Evolutionary conservation across 179 eudicot species (phyloP).

Genomic region (Vitellaria paradoxa): DNA sequence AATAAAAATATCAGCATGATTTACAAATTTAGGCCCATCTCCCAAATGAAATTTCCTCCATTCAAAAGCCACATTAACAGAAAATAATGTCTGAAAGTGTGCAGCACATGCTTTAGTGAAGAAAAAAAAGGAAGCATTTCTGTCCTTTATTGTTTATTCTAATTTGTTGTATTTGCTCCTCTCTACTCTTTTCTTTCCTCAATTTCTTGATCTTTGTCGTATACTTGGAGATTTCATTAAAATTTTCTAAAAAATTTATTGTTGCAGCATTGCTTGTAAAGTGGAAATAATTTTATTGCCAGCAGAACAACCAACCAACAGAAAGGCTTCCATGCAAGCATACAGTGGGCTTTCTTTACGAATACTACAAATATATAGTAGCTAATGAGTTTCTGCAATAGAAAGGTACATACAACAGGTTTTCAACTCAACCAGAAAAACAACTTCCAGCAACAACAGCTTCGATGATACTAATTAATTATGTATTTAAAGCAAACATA

Average conservation of each 20-base stretch:
- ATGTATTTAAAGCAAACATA: background rate
- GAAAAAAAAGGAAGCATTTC: background rate
- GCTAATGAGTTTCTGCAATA: background rate
- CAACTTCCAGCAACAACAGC: background rate
- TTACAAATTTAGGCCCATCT: background rate
- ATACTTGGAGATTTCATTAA: background rate
- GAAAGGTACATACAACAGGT: background rate
- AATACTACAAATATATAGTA: background rate
- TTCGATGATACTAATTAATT: background rate
- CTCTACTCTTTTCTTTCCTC: background rate
- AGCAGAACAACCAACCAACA: background rate
- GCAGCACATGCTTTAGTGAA: background rate
- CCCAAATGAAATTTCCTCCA: background rate
- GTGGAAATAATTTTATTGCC: background rate
- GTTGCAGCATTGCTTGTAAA: background rate
- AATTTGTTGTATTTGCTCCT: background rate
- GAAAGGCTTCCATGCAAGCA: background rate
- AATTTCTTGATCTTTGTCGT: background rate
- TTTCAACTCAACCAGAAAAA: background rate
- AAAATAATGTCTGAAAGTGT: background rate
- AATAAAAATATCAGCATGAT: background rate
- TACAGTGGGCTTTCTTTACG: background rate
- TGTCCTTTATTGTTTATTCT: background rate
- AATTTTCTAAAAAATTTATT: background rate
- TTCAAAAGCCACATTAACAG: background rate